Conservation (phyloP, 805 yeast species). For the Naumovozyma castellii region DNA sequence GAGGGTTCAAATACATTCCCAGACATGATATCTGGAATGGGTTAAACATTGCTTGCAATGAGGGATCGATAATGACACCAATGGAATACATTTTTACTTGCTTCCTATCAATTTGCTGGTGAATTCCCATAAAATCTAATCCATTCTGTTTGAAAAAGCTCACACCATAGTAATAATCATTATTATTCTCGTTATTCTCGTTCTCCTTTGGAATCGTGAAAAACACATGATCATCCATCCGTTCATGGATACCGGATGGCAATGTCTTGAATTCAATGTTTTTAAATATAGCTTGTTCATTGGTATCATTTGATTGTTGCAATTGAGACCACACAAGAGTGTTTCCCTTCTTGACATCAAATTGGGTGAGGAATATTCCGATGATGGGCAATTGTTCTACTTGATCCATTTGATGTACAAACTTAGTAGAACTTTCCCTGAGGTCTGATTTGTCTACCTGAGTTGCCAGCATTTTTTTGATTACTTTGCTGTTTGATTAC, state of each 20-base stretch:
- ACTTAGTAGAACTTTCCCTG: too few relatives aligned
- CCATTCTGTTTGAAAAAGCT: constrained; percentile 43
- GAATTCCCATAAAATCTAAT: constrained; percentile 17
- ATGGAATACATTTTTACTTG: constrained; percentile 54
- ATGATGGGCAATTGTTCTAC: constrained; percentile 1
- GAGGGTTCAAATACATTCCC: constrained; percentile 7
- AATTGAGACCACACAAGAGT: constrained; percentile 21
- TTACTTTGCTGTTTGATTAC: too few relatives aligned
- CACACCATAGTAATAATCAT: constrained; percentile 35
- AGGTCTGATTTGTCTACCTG: too few relatives aligned
- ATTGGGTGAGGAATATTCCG: constrained; percentile 24
- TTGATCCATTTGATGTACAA: too few relatives aligned
- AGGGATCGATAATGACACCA: constrained; percentile 48
- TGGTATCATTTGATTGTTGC: constrained; percentile 4
- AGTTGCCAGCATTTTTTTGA: too few relatives aligned
- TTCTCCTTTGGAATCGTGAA: constrained; percentile 34
- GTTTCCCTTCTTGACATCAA: constrained; percentile 29
- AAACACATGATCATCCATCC: constrained; percentile 42
- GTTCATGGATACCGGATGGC: constrained; percentile 59
- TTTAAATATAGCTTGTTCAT: constrained; percentile 25
- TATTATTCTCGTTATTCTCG: constrained; percentile 8
- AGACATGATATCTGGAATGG: constrained; percentile 1
- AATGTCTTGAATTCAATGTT: constrained; percentile 54
- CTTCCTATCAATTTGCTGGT: constrained; percentile 29
- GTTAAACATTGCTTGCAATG: constrained; percentile 1